These are phyloP conservation scores for Phytophthora parvispora DNA, from an alignment of 352 stramenopile species.

Conservation along the genomic window DNA sequence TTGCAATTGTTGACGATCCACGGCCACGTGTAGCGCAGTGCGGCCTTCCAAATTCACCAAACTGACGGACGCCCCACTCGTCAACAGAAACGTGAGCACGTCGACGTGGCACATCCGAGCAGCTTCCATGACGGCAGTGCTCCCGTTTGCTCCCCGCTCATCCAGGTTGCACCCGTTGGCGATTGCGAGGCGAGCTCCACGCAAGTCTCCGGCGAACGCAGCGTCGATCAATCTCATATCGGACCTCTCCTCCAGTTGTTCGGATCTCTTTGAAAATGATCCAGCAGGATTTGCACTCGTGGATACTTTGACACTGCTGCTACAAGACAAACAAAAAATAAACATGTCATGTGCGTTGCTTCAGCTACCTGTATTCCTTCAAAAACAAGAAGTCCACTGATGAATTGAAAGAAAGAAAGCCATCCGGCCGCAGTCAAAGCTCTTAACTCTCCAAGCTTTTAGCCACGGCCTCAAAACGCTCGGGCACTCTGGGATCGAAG, in stretches of 20 bases:
- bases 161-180: not conserved
- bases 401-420: too few species aligned
- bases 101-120: not conserved
- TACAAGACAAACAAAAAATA: too few species aligned
- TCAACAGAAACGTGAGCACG: conserved; percentile 11
- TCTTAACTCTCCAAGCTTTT: not conserved
- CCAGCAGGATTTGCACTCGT: not conserved
- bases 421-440: too few species aligned
- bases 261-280: not conserved
- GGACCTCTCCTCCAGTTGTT: not conserved
- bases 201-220: conserved; percentile 8
- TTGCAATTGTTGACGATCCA: not conserved
- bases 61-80: not conserved
- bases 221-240: conserved; percentile 10
- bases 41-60: conserved; percentile 3
- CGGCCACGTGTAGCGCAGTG: conserved; percentile 14
- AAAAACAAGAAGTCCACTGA: too few species aligned
- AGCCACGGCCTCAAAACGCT: not conserved
- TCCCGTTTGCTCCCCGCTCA: not conserved
- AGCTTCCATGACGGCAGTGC: conserved; percentile 12
- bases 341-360: too few species aligned
- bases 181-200: not conserved
- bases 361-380: too few species aligned
- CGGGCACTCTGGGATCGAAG: not conserved
- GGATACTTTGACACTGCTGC: too few species aligned